Evolutionary conservation across 1,284 basidiomycete genomes (phyloP), one percentile per base, ranked within the genome.

Genomic region (Ustanciosporium gigantosporum): DNA sequence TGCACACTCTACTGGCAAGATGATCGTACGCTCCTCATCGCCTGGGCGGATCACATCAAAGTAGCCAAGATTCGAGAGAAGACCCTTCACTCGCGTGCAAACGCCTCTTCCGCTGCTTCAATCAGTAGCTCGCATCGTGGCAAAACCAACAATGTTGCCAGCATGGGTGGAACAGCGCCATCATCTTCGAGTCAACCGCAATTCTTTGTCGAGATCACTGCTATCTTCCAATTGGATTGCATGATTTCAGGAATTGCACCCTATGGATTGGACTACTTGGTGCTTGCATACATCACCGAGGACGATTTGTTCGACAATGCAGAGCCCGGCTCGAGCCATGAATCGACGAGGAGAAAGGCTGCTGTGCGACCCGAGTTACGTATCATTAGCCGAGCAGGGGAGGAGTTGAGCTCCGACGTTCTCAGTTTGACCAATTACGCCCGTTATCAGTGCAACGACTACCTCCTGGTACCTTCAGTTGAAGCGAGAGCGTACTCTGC

Each of bases 31-130:
- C 83, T 99, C 2, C 83, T 98, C 36, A 88, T 97, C 46, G 89
- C 87, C 1, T 98, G 94, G 93, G 94, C 91, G 3, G 89, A 95
- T 76, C 83, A 88, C 57, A 91, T 98, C 82, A 95, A 93, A 78
- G 86, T 97, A 13, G 90, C 89, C 11, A 52, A 56, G 34, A 48
- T 76, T 49, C 39, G 61, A 39, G 61, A 62, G 29, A 53, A 41
- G 39, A 34, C 8, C 16, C 32, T 51, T 20, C 7, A 27, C 1
- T 25, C 31, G 3, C 41, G 43, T 9, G 36, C 39, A 13, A 45
- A 42, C 4, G 48, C 37, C 14, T 51, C 52, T 19, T 61, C 58
- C 1, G 9, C 35, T 8, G 17, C 14, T 8, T 11, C 32, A 9
- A 19, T 19, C 17, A 11, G 11, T 15, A 35, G 32, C 32, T 19